Conservation (phyloP, 2,329 filamentous ascomycete species). For the Talaromyces verruculosus region DNA sequence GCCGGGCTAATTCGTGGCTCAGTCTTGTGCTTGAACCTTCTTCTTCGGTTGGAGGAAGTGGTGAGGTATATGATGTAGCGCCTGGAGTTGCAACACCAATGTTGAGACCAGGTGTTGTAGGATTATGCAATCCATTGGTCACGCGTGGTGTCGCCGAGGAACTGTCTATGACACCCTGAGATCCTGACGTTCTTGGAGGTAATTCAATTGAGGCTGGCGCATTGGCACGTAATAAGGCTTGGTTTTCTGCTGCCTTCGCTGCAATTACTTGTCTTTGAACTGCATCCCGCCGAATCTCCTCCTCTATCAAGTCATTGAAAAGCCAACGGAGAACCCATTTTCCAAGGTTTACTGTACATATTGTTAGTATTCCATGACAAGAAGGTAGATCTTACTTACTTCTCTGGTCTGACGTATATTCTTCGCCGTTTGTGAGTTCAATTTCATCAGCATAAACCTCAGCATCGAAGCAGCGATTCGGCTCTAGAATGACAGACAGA, state of each 20-base stretch:
- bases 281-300: slow-evolving; percentile 82
- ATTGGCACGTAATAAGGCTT: slow-evolving; percentile 25
- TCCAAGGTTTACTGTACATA: slow-evolving; percentile 75
- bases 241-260: slow-evolving; percentile 57
- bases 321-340: slow-evolving; percentile 95
- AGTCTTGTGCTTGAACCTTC: slow-evolving; percentile 43
- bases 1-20: slow-evolving; percentile 50
- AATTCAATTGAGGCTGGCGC: slow-evolving; percentile 21
- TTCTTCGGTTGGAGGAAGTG: slow-evolving; percentile 30
- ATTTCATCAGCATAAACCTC: slow-evolving; percentile 96
- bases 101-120: slow-evolving; percentile 71
- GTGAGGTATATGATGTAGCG: slow-evolving; percentile 39
- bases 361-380: slow-evolving; percentile 13
- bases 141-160: slow-evolving; percentile 59
- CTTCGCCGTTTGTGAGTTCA: slow-evolving; percentile 67
- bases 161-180: slow-evolving; percentile 3
- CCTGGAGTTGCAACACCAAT: slow-evolving; percentile 75
- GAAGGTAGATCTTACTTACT: slow-evolving; percentile 58
- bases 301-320: slow-evolving; percentile 84
- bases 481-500: slow-evolving; percentile 85
- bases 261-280: slow-evolving; percentile 68
- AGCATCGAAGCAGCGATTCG: slow-evolving; percentile 95
- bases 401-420: slow-evolving; percentile 89
- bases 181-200: slow-evolving; percentile 16
- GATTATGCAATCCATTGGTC: slow-evolving; percentile 59